These are phyloP conservation scores for Metarhizium guizhouense DNA, from an alignment of 2,329 filamentous ascomycete species.

Conservation along the genomic window DNA sequence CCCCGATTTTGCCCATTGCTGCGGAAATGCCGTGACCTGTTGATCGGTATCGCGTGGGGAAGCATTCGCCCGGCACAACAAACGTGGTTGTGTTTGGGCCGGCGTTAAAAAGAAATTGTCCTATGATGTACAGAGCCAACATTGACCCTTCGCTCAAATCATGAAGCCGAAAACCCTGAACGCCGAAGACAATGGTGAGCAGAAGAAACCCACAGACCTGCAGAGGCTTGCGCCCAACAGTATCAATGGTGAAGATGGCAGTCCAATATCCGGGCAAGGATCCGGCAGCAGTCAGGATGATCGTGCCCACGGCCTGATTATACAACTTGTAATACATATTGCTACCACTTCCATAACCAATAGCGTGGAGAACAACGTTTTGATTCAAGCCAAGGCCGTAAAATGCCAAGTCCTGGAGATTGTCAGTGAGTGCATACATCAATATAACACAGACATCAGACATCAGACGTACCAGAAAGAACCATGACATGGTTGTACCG, in stretches of 20 bases:
- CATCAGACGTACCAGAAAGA: conserved; percentile 48
- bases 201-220: conserved; percentile 55
- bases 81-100: conserved; percentile 60
- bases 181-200: conserved; percentile 51
- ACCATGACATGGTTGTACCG: conserved; percentile 74
- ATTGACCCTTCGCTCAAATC: conserved; percentile 37
- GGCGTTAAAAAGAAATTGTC: conserved; percentile 59
- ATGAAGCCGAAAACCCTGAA: conserved; percentile 53
- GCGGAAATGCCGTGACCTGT: conserved; percentile 58
- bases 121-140: conserved; percentile 53
- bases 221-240: conserved; percentile 66
- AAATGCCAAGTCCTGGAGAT: conserved; percentile 50
- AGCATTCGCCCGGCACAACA: conserved; percentile 55
- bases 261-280: conserved; percentile 76
- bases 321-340: conserved; percentile 61
- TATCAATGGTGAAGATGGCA: conserved; percentile 65
- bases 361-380: conserved; percentile 58
- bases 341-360: conserved; percentile 57
- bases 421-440: conserved; percentile 7
- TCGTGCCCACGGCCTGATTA: conserved; percentile 66
- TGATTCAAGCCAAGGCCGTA: conserved; percentile 72
- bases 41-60: conserved; percentile 53
- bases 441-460: not conserved
- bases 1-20: conserved; percentile 58
- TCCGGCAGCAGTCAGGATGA: conserved; percentile 69